Evolutionary conservation across 2,329 filamentous ascomycete species (phyloP), one percentile per base, ranked within the genome.

Genomic region (Aureobasidium sp.): DNA sequence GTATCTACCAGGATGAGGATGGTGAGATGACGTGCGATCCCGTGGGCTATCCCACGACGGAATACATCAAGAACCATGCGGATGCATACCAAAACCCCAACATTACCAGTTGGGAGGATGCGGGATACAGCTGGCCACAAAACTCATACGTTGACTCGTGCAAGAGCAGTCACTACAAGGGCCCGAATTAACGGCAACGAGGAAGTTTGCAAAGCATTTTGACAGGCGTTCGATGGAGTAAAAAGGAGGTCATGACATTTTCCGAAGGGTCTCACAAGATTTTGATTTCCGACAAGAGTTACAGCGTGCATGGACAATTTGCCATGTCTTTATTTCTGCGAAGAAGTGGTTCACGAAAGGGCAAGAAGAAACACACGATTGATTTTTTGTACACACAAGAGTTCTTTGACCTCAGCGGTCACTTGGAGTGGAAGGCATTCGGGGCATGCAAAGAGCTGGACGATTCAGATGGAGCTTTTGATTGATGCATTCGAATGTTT

Each of bases 1-100:
- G 87, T 15, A 87, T 89, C 56, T 89, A 89, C 68, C 86, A 89
- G 71, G 82, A 86, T 64, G 79, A 81, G 15, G 79, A 82, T 58
- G 76, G 79, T 13, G 77, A 81, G 67, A 62, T 73, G 55, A 88
- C 86, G 17, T 90, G 87, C 71, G 87, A 90, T 73, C 87, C 87
- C 2, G 77, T 78, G 0, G 86, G 82, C 0, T 89, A 85, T 69
- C 80, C 82, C 61, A 90, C 87, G 0, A 89, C 87, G 0, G 70
- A 79, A 1, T 90, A 90, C 71, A 90, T 90, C 70, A 75, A 76
- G 53, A 74, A 80, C 1, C 87, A 90, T 68, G 78, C 79, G 1
- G 77, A 81, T 62, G 80, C 84, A 2, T 90, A 89, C 68, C 74
- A 75, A 61, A 87, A 88, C 69, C 76, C 79, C 32, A 89, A 90